phyloP scores from a whole-genome alignment of 805 yeast species.

The Starmera caribaea region DNA sequence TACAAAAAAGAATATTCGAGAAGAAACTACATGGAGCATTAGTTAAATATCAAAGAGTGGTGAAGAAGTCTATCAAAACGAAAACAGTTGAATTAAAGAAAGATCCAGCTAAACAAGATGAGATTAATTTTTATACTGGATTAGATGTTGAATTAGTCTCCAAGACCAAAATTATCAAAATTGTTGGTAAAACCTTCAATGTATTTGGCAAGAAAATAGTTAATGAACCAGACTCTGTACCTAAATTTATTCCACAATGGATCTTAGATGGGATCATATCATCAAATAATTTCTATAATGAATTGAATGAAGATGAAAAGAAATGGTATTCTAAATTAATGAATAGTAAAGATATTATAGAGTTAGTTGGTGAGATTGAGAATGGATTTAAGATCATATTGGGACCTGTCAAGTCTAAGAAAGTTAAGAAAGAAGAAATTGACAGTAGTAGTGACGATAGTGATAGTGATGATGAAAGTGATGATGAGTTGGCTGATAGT shows the following conservation, averaged over 20 bases:
- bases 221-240: constrained; percentile 17
- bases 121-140: constrained; percentile 9
- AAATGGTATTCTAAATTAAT: constrained; percentile 30
- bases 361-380: constrained; percentile 30
- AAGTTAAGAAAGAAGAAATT: constrained; percentile 13
- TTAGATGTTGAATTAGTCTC: constrained; percentile 17
- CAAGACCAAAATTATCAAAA: constrained; percentile 12
- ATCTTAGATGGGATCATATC: constrained; percentile 18
- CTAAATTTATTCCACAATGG: constrained; percentile 15
- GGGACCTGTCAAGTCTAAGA: constrained; percentile 19
- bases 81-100: constrained; percentile 6
- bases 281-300: constrained; percentile 25
- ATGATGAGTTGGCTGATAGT: constrained; percentile 8
- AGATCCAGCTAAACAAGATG: constrained; percentile 3
- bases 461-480: constrained; percentile 12
- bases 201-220: constrained; percentile 6
- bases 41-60: constrained; percentile 29
- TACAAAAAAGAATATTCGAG: constrained; percentile 35
- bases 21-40: constrained; percentile 39
- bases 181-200: constrained; percentile 8
- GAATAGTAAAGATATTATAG: constrained; percentile 37
- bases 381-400: constrained; percentile 27
- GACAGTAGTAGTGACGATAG: constrained; percentile 11
- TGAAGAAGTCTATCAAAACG: constrained; percentile 19
- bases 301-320: constrained; percentile 19